A percentile compares a stretch with the other conserved stretches of the same genome.
Conservation (phyloP, 257 asterid species). For the Haberlea rhodopensis region DNA sequence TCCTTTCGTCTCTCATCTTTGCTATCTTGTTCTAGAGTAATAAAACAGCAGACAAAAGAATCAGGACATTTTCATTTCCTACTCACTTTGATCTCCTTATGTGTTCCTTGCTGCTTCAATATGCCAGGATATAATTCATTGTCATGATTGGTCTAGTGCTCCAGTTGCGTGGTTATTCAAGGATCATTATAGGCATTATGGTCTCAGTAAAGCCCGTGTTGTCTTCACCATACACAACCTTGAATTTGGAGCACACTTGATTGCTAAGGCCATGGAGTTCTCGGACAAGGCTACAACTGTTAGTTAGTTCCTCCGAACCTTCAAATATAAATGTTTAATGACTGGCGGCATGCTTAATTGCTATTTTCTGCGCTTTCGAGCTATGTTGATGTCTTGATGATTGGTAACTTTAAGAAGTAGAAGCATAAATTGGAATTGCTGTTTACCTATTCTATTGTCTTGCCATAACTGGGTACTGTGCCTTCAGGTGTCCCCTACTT, state of each 20-base stretch:
- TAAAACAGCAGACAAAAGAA: not conserved
- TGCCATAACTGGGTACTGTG: slow-evolving; percentile 14
- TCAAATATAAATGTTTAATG: not conserved
- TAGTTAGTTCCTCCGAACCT: slow-evolving; percentile 39
- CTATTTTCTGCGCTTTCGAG: not conserved
- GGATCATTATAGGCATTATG: slow-evolving; percentile 82
- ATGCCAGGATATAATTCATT: slow-evolving; percentile 86
- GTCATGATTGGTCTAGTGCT: slow-evolving; percentile 99
- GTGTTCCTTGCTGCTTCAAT: slow-evolving; percentile 23
- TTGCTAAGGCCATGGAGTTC: slow-evolving; percentile 71
- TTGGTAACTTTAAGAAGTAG: slow-evolving; percentile 14
- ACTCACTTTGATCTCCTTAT: slow-evolving; percentile 20
- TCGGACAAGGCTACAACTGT: slow-evolving; percentile 94
- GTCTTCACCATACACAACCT: slow-evolving; percentile 98
- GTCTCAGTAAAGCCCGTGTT: slow-evolving; percentile 80
- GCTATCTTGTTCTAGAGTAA: not conserved
- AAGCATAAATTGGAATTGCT: slow-evolving; percentile 11
- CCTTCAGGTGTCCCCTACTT: slow-evolving; percentile 93
- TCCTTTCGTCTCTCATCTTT: slow-evolving; percentile 14
- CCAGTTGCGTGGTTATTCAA: slow-evolving; percentile 95
- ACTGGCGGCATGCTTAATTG: slow-evolving; percentile 19
- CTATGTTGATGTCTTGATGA: slow-evolving; percentile 6
- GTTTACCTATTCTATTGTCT: slow-evolving; percentile 5
- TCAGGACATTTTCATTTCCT: slow-evolving; percentile 11
- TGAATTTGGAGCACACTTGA: slow-evolving; percentile 81